A percentile compares a stretch with the other conserved stretches of the same genome.
phyloP scores from a whole-genome alignment of 1,139 yeast species.

The Sugiyamaella grinbergsii region DNA sequence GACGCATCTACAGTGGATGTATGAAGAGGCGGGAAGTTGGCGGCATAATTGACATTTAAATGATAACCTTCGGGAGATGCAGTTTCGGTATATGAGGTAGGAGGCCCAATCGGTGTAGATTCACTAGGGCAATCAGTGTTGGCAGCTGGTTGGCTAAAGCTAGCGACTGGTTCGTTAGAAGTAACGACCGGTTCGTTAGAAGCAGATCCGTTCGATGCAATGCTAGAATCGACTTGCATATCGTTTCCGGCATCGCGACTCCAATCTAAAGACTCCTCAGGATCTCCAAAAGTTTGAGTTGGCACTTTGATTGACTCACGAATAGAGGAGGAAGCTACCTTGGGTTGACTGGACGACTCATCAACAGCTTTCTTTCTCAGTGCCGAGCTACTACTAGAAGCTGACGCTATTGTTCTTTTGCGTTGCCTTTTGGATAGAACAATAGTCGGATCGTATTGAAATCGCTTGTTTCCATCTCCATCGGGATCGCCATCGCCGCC shows the following conservation, averaged over 20 bases:
- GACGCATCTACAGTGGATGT: constrained; percentile 6
- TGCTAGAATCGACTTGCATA: too few relatives aligned
- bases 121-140: neutral
- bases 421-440: constrained; percentile 8
- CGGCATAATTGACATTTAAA: too few relatives aligned
- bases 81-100: neutral
- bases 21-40: neutral
- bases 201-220: too few relatives aligned
- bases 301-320: constrained; percentile 13
- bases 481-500: neutral
- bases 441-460: neutral
- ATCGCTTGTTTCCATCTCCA: neutral
- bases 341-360: neutral
- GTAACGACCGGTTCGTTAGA: too few relatives aligned
- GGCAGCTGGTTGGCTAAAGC: neutral
- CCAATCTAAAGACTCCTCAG: constrained; percentile 8
- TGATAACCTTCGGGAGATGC: neutral
- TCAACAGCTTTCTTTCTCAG: neutral
- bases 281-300: constrained; percentile 7
- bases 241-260: too few relatives aligned
- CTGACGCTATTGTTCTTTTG: constrained; percentile 4
- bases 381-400: neutral
- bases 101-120: neutral
- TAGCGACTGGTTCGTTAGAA: neutral
- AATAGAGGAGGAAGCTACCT: neutral